Conservation (phyloP, 1,284 basidiomycete species). For the Tylopilus orsonianus region DNA sequence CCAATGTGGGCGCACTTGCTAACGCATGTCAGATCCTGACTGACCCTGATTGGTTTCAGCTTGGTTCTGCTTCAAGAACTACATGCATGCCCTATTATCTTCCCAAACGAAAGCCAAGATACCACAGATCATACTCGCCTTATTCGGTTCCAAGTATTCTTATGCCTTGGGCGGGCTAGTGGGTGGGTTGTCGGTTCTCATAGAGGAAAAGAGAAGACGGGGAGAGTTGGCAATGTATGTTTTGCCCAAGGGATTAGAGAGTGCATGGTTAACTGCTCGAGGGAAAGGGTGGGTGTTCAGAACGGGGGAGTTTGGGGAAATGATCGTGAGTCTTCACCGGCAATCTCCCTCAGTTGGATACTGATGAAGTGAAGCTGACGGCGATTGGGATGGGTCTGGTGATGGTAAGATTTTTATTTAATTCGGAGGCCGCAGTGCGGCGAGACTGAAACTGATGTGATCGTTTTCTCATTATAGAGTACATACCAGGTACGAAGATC, state of each 20-base stretch:
- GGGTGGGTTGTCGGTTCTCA: constrained; percentile 77
- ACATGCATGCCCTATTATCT: constrained; percentile 52
- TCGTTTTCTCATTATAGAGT: constrained; percentile 33
- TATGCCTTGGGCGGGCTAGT: constrained; percentile 79
- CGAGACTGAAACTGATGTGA: constrained; percentile 15
- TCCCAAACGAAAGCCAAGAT: constrained; percentile 40
- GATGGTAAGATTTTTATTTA: constrained; percentile 59
- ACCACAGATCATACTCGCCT: constrained; percentile 49
- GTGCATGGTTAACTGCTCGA: constrained; percentile 79
- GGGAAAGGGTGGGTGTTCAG: constrained; percentile 78
- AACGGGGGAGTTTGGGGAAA: constrained; percentile 70
- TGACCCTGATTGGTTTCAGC: constrained; percentile 40
- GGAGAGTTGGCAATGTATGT: constrained; percentile 94
- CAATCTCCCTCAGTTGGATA: not conserved
- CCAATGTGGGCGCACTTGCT: constrained; percentile 57
- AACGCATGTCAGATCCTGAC: not conserved
- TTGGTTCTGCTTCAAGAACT: constrained; percentile 74
- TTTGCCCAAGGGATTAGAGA: constrained; percentile 88
- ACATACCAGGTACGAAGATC: constrained; percentile 45
- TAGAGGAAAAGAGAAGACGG: constrained; percentile 82
- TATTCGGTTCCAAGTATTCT: constrained; percentile 67
- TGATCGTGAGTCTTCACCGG: constrained; percentile 47
- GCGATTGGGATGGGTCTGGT: constrained; percentile 87
- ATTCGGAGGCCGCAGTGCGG: not conserved
- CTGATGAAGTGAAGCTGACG: constrained; percentile 44